Percentiles rank a stretch among this genome's conserved stretches.
phyloP scores from a whole-genome alignment of 140 eudicot species.

The Flaveria floridana region DNA sequence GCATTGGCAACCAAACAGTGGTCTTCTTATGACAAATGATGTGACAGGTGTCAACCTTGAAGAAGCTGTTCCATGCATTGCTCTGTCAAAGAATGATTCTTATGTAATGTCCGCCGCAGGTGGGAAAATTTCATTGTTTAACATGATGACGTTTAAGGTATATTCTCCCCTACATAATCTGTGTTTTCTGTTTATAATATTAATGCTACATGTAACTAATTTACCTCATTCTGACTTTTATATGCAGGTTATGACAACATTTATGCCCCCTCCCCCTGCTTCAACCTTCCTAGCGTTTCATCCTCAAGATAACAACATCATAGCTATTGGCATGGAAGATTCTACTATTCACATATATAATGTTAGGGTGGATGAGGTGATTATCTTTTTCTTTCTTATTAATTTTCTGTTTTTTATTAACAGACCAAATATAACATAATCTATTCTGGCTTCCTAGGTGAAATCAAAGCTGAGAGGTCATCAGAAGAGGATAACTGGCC shows the following conservation, averaged over 20 bases:
- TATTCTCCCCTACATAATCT: not conserved
- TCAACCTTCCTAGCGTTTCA: conserved; percentile 83
- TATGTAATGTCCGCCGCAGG: conserved; percentile 91
- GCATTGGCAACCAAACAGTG: conserved; percentile 83
- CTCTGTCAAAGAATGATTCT: conserved; percentile 84
- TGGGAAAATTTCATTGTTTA: conserved; percentile 84
- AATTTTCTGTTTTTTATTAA: not conserved
- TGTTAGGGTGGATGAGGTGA: conserved; percentile 82
- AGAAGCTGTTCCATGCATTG: conserved; percentile 83
- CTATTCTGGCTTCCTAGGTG: conserved; percentile 43
- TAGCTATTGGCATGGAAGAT: conserved; percentile 95
- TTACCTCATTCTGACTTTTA: not conserved
- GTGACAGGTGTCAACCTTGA: conserved; percentile 71
- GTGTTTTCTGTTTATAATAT: not conserved
- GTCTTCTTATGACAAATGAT: conserved; percentile 77
- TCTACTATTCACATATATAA: conserved; percentile 81
- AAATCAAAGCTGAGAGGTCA: conserved; percentile 86
- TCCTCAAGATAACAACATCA: conserved; percentile 85
- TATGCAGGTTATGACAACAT: conserved; percentile 82
- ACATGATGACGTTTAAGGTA: conserved; percentile 85
- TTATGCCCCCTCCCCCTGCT: conserved; percentile 91
- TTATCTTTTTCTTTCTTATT: not conserved
- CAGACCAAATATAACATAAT: not conserved
- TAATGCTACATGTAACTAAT: conserved; percentile 2
- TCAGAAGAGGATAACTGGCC: conserved; percentile 73